Conservation (phyloP, 2,329 filamentous ascomycete species). For the Fusarium subtropicale region DNA sequence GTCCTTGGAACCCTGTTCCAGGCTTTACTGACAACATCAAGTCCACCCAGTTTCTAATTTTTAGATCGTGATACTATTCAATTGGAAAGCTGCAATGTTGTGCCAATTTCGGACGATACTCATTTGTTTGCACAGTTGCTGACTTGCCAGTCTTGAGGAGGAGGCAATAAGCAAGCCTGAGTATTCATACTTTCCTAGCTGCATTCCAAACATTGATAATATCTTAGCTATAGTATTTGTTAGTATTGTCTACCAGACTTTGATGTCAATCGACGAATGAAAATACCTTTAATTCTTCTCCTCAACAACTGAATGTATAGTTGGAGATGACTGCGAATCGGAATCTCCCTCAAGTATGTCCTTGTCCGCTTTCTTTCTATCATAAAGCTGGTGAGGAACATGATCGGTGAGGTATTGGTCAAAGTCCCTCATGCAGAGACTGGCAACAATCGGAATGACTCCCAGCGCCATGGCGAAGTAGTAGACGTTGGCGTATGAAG, state of each 20-base stretch:
- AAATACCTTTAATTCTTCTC: background rate
- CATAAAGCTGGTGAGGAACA: background rate
- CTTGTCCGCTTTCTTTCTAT: background rate
- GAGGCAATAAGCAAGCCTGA: background rate
- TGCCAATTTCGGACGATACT: fast-evolving
- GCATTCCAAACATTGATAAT: fast-evolving
- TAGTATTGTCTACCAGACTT: background rate
- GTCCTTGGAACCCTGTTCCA: fast-evolving
- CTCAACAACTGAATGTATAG: background rate
- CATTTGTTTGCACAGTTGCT: fast-evolving
- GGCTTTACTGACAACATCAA: background rate
- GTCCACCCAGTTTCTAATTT: background rate
- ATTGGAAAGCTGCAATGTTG: background rate
- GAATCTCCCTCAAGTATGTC: background rate
- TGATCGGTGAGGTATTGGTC: background rate
- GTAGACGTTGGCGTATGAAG: background rate
- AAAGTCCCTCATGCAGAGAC: background rate
- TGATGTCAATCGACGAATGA: background rate
- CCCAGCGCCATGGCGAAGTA: background rate
- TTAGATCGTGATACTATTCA: fast-evolving
- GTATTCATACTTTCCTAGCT: background rate
- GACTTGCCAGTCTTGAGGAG: background rate
- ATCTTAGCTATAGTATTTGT: background rate
- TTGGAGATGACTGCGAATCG: background rate
- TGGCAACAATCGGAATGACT: background rate